Base-by-base conservation (phyloP, 768 basidiomycete genomes). In the Daedaleopsis nitida region DNA sequence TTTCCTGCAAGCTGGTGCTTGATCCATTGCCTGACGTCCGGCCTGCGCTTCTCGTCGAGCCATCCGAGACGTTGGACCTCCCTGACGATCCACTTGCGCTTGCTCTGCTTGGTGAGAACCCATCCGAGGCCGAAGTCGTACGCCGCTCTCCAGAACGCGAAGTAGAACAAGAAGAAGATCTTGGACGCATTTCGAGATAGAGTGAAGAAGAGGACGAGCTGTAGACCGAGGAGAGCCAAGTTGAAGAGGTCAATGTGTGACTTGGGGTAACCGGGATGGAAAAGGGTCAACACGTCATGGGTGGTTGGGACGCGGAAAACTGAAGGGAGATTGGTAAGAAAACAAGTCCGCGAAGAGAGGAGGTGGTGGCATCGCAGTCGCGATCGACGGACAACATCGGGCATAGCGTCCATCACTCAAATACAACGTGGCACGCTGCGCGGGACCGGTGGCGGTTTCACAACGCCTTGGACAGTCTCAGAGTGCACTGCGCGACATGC, bases 101-200 rank as follows among this genome's bases (percentile, higher is more conserved):
- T 96, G 80, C 94, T 96, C 76, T 99, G 97, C 73, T 92, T 91
- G 11, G 93, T 93, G 59, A 99, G 80, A 12, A 98, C 84, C 88
- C 91, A 97, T 0, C 95, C 97, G 49, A 99, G 83, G 0, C 96
- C 96, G 35, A 84, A 88, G 73, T 99, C 92, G 71, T 99, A 99
- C 11, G 92, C 88, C 4, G 84, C 81, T 2, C 97, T 80, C 94
- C 96, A 99, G 73, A 98, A 92, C 11, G 86, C 86, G 70, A 99
- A 98, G 74, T 96, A 96, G 61, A 90, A 59, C 23, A 95, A 75
- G 80, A 98, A 98, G 75, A 98, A 91, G 9, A 81, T 57, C 54
- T 80, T 81, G 0, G 86, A 73, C 2, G 76, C 73, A 0, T 75
- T 67, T 6, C 83, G 85, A 0, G 93, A 84, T n/a, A 95, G 75